phyloP scores from a whole-genome alignment of 2,329 filamentous ascomycete species.

The Hymenoscyphus fraxineus region DNA sequence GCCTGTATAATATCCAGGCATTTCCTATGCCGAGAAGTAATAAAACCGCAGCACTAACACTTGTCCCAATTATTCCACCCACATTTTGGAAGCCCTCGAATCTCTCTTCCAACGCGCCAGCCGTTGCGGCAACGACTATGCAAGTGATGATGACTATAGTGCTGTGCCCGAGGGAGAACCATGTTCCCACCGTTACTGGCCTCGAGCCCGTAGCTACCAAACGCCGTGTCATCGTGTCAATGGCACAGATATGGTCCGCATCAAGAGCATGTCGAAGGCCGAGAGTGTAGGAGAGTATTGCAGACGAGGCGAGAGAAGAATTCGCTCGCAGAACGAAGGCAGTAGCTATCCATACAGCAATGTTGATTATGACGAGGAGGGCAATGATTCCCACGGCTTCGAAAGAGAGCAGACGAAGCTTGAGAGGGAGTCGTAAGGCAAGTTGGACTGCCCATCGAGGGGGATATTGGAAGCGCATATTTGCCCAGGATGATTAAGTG shows the following conservation, averaged over 20 bases:
- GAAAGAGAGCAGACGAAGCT: conserved; percentile 25
- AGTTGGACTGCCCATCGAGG: conserved; percentile 18
- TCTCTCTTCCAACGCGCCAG: conserved; percentile 72
- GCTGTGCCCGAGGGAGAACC: conserved; percentile 89
- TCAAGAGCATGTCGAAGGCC: conserved; percentile 94
- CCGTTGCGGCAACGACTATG: conserved; percentile 86
- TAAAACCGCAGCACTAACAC: conserved; percentile 78
- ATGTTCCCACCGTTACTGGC: conserved; percentile 89
- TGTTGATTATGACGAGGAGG: conserved; percentile 49
- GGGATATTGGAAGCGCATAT: conserved; percentile 5
- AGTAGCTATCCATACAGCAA: conserved; percentile 50
- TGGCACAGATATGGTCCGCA: conserved; percentile 86
- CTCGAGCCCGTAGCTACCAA: conserved; percentile 80
- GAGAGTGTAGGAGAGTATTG: conserved; percentile 81
- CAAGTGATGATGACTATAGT: conserved; percentile 91
- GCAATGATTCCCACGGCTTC: conserved; percentile 43
- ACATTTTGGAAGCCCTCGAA: conserved; percentile 78
- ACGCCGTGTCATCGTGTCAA: conserved; percentile 90
- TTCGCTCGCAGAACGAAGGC: conserved; percentile 51
- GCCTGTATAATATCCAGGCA: conserved; percentile 75
- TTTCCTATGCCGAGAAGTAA: conserved; percentile 81
- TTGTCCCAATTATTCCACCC: conserved; percentile 85
- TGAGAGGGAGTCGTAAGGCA: conserved; percentile 17
- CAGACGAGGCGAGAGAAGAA: conserved; percentile 68
- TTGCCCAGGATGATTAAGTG: neutral